Percentiles rank a stretch among this genome's conserved stretches.
Conservation (phyloP, 495 filamentous ascomycete species). For the Pseudotulostoma volvatum region DNA sequence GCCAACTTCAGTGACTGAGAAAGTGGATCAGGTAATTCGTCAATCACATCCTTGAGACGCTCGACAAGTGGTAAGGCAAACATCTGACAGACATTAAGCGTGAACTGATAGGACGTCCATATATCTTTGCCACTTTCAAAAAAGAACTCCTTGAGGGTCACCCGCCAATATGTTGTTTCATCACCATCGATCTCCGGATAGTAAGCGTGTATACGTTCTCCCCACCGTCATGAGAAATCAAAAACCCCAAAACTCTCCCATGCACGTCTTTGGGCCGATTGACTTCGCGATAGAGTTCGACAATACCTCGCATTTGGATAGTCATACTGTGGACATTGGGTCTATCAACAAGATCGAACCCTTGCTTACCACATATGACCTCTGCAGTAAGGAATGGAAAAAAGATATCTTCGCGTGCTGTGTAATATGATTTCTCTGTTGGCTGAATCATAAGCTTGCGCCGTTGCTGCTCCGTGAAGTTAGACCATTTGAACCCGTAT, state of each 20-base stretch:
- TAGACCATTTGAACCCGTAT: conserved; percentile 22
- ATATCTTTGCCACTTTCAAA: background rate
- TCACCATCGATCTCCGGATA: conserved; percentile 11
- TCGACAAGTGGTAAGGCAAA: too few relatives aligned
- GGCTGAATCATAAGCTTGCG: conserved; percentile 13
- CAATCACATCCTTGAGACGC: too few relatives aligned
- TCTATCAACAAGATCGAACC: conserved; percentile 17
- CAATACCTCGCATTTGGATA: conserved; percentile 13
- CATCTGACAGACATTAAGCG: conserved; percentile 1
- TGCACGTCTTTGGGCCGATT: conserved; percentile 9
- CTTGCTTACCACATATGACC: conserved; percentile 19
- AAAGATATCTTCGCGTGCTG: conserved; percentile 13
- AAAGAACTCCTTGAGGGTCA: background rate
- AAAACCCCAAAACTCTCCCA: conserved; percentile 23
- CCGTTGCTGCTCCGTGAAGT: conserved; percentile 25
- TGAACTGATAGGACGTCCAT: conserved; percentile 2
- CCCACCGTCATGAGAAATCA: conserved; percentile 27
- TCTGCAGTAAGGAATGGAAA: conserved; percentile 24
- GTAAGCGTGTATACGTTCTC: conserved; percentile 13
- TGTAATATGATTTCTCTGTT: background rate
- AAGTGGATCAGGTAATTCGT: too few relatives aligned
- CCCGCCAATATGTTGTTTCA: conserved; percentile 8
- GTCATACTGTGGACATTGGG: conserved; percentile 23
- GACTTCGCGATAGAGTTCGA: conserved; percentile 11
- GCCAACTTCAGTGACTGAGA: too few relatives aligned